phyloP scores from a whole-genome alignment of 495 filamentous ascomycete genomes.

The Aspergillus nanangensis region DNA sequence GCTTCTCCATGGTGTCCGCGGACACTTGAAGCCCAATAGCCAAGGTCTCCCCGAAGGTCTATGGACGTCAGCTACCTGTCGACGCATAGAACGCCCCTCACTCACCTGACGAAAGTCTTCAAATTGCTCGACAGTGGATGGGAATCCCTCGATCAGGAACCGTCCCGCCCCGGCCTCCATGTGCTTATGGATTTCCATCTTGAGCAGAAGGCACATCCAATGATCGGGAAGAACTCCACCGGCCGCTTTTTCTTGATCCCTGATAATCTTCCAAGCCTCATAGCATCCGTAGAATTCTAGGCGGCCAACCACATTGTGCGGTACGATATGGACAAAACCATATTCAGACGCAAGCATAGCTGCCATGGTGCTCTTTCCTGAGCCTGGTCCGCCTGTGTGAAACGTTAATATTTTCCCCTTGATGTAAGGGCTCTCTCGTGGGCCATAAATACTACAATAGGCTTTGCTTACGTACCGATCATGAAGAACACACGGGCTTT shows the following conservation, averaged over 20 bases:
- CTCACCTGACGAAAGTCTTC: neutral
- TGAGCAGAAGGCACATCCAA: neutral
- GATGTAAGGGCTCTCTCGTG: neutral
- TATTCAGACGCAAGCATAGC: neutral
- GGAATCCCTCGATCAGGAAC: slow-evolving; percentile 1
- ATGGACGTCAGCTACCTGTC: neutral
- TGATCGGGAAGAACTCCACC: neutral
- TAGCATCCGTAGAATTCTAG: neutral
- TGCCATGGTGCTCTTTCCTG: neutral
- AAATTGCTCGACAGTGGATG: neutral
- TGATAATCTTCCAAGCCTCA: neutral
- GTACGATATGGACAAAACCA: neutral
- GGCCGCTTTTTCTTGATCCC: neutral
- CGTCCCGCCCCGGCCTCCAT: neutral
- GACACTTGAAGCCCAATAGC: neutral
- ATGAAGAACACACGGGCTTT: too few relatives aligned
- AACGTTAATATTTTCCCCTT: neutral
- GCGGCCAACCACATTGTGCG: neutral
- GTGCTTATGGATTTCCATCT: neutral
- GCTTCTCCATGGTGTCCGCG: neutral
- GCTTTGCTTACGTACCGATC: too few relatives aligned
- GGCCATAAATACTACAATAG: neutral
- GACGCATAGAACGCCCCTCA: neutral
- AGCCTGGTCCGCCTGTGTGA: slow-evolving; percentile 1
- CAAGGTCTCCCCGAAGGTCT: neutral